phyloP scores from a whole-genome alignment of 2,329 filamentous ascomycete genomes.

The Fusarium tupiense region DNA sequence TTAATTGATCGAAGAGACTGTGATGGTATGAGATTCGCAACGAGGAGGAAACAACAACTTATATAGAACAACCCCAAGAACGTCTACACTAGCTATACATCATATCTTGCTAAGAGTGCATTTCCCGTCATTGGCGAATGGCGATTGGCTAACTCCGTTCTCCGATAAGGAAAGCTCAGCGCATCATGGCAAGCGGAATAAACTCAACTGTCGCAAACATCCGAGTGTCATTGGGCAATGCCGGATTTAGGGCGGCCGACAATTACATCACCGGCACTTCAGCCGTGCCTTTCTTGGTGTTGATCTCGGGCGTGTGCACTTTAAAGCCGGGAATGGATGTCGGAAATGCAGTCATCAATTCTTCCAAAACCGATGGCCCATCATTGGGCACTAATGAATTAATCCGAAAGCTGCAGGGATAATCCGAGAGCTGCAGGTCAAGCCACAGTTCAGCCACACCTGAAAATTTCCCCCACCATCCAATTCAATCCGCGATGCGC shows the following conservation, averaged over 20 bases:
- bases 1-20: background rate
- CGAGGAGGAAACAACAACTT: background rate
- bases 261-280: conserved; percentile 23
- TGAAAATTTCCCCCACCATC: conserved; percentile 43
- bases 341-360: conserved; percentile 25
- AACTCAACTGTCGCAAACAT: background rate
- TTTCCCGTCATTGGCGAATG: background rate
- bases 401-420: conserved; percentile 25
- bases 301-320: conserved; percentile 12
- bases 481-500: conserved; percentile 16
- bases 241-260: conserved; percentile 13
- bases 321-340: conserved; percentile 18
- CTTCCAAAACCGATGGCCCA: conserved; percentile 35
- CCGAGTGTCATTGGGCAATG: background rate
- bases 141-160: conserved; percentile 4
- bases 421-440: conserved; percentile 2
- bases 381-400: conserved; percentile 6
- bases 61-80: background rate
- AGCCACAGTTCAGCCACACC: conserved; percentile 41
- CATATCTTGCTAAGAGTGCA: background rate
- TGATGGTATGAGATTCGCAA: background rate
- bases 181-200: background rate
- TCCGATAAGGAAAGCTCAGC: background rate
- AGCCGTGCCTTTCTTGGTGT: background rate
- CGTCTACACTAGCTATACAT: background rate